These are phyloP conservation scores for Phyllosticta capitalensis DNA, from an alignment of 2,329 filamentous ascomycete genomes.

Conservation along the genomic window DNA sequence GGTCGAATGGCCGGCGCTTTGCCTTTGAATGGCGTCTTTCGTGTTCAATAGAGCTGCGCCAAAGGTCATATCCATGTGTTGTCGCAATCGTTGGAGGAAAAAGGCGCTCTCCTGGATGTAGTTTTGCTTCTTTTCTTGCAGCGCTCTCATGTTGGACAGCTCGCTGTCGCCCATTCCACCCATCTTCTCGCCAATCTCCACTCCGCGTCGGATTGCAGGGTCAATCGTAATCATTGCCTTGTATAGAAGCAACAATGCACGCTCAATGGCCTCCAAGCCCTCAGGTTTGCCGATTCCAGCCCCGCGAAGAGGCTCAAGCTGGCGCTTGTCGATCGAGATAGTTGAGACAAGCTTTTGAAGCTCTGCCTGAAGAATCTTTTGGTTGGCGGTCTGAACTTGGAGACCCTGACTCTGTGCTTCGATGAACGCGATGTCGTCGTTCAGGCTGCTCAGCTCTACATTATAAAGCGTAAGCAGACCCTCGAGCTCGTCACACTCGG, in stretches of 20 bases:
- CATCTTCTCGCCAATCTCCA: constrained; percentile 13
- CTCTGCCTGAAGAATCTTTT: constrained; percentile 86
- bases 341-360: constrained; percentile 82
- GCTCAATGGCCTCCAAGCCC: constrained; percentile 70
- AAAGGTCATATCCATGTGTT: constrained; percentile 76
- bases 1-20: constrained; percentile 32
- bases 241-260: constrained; percentile 69
- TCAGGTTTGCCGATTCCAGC: constrained; percentile 62
- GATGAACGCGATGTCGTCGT: constrained; percentile 93
- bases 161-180: constrained; percentile 63
- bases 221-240: constrained; percentile 93
- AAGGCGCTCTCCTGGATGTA: constrained; percentile 66
- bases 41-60: constrained; percentile 64
- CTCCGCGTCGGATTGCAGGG: constrained; percentile 55
- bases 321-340: constrained; percentile 70
- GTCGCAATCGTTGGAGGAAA: constrained; percentile 71
- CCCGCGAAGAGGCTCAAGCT: constrained; percentile 63
- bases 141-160: constrained; percentile 75
- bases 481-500: constrained; percentile 92
- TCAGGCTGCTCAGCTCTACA: constrained; percentile 85
- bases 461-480: constrained; percentile 89
- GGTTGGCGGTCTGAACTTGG: constrained; percentile 94
- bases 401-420: constrained; percentile 95
- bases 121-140: constrained; percentile 88
- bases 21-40: constrained; percentile 49